These are phyloP conservation scores for Fraxinus pennsylvanica DNA, from an alignment of 257 asterid genomes.

Conservation along the genomic window DNA sequence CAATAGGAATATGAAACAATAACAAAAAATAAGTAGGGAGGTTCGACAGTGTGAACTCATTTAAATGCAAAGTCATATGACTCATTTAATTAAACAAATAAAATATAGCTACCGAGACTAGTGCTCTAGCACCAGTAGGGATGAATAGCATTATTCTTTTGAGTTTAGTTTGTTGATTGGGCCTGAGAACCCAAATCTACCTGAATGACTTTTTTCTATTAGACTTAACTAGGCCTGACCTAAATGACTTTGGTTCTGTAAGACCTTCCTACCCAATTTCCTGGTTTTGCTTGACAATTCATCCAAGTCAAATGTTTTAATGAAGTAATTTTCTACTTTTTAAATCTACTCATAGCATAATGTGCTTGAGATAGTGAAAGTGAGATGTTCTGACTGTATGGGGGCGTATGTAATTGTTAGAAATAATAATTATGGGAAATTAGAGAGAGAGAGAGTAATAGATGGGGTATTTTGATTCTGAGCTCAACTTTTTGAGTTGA, in stretches of 20 bases:
- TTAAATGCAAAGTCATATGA: too few relatives aligned
- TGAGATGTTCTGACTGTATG: not conserved
- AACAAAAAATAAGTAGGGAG: too few relatives aligned
- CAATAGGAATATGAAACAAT: too few relatives aligned
- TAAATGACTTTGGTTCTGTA: not conserved
- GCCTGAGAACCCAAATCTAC: not conserved
- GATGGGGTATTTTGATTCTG: not conserved
- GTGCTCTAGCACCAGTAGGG: too few relatives aligned
- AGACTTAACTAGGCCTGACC: not conserved
- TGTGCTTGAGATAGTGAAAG: not conserved
- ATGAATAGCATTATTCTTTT: too few relatives aligned
- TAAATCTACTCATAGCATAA: not conserved
- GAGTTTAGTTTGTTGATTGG: slow-evolving; percentile 5
- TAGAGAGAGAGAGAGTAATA: not conserved
- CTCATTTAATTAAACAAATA: too few relatives aligned
- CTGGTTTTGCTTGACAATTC: not conserved
- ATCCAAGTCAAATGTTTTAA: not conserved
- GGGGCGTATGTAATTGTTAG: not conserved
- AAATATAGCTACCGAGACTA: too few relatives aligned
- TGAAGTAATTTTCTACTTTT: not conserved
- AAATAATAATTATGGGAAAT: slow-evolving; percentile 3
- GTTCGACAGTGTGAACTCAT: too few relatives aligned
- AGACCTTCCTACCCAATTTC: not conserved
- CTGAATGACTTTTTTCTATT: not conserved
- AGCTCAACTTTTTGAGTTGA: not conserved